A percentile compares a stretch with the other conserved stretches of the same genome.
Evolutionary conservation across 2,329 filamentous ascomycete genomes (phyloP).

Genomic region (Penicillium sp.): DNA sequence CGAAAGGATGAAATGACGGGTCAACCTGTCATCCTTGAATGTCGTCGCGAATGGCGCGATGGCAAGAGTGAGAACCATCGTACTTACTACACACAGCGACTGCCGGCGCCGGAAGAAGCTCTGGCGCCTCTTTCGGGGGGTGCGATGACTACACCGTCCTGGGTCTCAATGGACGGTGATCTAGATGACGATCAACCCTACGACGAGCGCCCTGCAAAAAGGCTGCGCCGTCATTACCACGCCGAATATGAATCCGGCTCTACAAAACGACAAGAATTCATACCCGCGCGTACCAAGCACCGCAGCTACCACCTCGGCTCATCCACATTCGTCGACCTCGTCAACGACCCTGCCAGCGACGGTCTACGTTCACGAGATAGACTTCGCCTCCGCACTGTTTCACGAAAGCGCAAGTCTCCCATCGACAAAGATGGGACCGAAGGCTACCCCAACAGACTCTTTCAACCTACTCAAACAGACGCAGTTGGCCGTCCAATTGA

Average conservation of each 20-base stretch:
- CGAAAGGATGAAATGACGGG: constrained; percentile 62
- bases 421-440: constrained; percentile 36
- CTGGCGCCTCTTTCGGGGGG: constrained; percentile 6
- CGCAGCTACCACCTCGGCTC: constrained; percentile 44
- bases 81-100: constrained; percentile 62
- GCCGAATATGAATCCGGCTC: constrained; percentile 36
- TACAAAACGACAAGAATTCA: constrained; percentile 39
- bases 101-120: constrained; percentile 33
- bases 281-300: constrained; percentile 47
- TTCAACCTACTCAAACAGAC: constrained; percentile 29
- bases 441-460: constrained; percentile 28
- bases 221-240: constrained; percentile 42
- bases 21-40: constrained; percentile 64
- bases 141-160: not conserved
- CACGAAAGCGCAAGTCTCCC: constrained; percentile 44
- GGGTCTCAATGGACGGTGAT: constrained; percentile 4
- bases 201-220: constrained; percentile 38
- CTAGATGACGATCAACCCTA: constrained; percentile 27
- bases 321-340: constrained; percentile 45
- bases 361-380: constrained; percentile 37
- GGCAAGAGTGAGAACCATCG: constrained; percentile 61
- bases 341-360: constrained; percentile 40
- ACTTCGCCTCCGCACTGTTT: constrained; percentile 44
- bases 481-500: constrained; percentile 29
- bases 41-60: constrained; percentile 66